Conservation (phyloP, 345 rosid genomes). For the Raphanus sativus region DNA sequence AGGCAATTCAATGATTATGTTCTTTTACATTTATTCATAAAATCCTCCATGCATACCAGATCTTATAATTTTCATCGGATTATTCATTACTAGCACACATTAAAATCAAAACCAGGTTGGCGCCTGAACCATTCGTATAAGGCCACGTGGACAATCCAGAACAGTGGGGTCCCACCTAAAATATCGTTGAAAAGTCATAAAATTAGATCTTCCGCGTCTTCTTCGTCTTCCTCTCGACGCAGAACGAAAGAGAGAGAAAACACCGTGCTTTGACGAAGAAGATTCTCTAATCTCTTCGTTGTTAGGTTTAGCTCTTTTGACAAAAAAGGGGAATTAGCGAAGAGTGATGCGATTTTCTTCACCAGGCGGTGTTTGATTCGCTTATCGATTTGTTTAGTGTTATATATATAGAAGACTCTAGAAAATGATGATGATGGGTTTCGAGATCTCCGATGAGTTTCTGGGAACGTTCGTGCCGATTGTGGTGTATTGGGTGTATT, state of each 20-base stretch:
- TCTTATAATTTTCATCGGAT: not conserved
- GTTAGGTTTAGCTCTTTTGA: not conserved
- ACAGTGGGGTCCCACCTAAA: constrained; percentile 23
- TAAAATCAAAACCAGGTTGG: constrained; percentile 21
- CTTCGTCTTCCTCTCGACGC: constrained; percentile 20
- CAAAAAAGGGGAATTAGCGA: not conserved
- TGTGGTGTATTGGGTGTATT: constrained; percentile 77
- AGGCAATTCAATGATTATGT: constrained; percentile 18
- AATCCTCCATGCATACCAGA: not conserved
- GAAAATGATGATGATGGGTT: constrained; percentile 39
- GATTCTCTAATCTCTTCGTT: constrained; percentile 28
- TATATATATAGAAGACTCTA: not conserved
- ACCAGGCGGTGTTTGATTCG: not conserved
- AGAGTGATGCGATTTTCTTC: constrained; percentile 16
- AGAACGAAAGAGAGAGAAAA: not conserved
- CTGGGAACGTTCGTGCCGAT: constrained; percentile 80
- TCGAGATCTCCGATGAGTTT: constrained; percentile 66
- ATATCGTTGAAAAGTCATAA: not conserved
- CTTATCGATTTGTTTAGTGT: not conserved
- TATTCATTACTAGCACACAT: constrained; percentile 12
- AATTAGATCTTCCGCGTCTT: constrained; percentile 14
- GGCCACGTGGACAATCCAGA: constrained; percentile 22
- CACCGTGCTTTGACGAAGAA: constrained; percentile 21
- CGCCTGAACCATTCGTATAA: not conserved
- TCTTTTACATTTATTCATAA: not conserved